Evolutionary conservation across 257 asterid genomes (phyloP).

Genomic region (Rehmannia glutinosa): DNA sequence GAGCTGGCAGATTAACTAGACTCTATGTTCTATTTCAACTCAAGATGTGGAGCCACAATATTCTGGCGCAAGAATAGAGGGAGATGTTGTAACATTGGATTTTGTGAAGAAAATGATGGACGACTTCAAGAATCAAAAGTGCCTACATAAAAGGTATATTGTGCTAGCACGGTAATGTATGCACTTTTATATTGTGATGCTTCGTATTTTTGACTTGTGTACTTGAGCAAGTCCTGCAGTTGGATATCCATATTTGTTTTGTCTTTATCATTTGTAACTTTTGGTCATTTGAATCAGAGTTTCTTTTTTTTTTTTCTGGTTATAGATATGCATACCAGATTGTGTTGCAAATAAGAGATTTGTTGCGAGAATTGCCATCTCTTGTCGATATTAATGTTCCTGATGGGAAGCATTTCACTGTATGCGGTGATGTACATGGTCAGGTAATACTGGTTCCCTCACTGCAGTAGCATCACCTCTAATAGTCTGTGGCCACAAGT

Average conservation of each 20-base stretch:
- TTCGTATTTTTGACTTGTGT: background rate
- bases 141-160: conserved; percentile 72
- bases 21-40: conserved; percentile 32
- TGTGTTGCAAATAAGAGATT: conserved; percentile 73
- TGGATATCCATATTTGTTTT: background rate
- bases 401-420: conserved; percentile 86
- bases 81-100: conserved; percentile 82
- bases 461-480: background rate
- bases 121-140: conserved; percentile 88
- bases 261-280: background rate
- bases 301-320: conserved; percentile 5
- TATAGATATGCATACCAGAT: conserved; percentile 90
- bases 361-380: conserved; percentile 82
- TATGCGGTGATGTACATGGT: conserved; percentile 99
- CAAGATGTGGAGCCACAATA: conserved; percentile 92
- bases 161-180: background rate
- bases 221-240: background rate
- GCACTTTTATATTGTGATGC: background rate
- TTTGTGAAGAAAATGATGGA: conserved; percentile 94
- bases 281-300: conserved; percentile 7
- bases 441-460: conserved; percentile 61
- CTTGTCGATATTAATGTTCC: conserved; percentile 88
- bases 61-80: conserved; percentile 91
- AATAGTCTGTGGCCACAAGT: background rate
- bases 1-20: conserved; percentile 8